phyloP scores from a whole-genome alignment of 2,329 filamentous ascomycete genomes.

The Colletotrichum sp. region DNA sequence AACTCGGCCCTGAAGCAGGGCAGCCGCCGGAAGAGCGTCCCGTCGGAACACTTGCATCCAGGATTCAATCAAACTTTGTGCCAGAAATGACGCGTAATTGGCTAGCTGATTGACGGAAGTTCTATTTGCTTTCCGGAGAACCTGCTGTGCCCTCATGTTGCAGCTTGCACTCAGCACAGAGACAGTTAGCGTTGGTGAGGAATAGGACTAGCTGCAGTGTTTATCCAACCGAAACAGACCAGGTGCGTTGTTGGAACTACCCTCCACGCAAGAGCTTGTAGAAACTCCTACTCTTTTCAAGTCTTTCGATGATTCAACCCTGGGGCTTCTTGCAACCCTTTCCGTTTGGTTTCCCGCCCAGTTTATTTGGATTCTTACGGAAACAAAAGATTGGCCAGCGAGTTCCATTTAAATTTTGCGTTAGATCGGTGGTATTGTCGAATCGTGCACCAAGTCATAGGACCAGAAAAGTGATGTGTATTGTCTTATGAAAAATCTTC shows the following conservation, averaged over 20 bases:
- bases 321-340: not conserved
- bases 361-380: not conserved
- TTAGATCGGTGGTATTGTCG: not conserved
- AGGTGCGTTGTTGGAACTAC: not conserved
- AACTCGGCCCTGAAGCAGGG: not conserved
- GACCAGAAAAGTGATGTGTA: too few relatives aligned
- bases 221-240: not conserved
- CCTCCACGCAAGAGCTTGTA: not conserved
- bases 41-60: not conserved
- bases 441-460: too few relatives aligned
- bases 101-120: not conserved
- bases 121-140: not conserved
- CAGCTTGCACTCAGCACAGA: not conserved
- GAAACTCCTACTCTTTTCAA: not conserved
- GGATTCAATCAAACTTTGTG: not conserved
- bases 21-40: not conserved
- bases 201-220: not conserved
- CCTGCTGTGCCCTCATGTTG: not conserved
- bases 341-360: not conserved
- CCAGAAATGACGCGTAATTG: not conserved
- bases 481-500: too few relatives aligned
- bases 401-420: not conserved
- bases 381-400: not conserved
- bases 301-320: not conserved
- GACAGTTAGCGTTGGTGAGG: not conserved